phyloP scores from a whole-genome alignment of 495 filamentous ascomycete species.

The Astrothelium macrocarpum region DNA sequence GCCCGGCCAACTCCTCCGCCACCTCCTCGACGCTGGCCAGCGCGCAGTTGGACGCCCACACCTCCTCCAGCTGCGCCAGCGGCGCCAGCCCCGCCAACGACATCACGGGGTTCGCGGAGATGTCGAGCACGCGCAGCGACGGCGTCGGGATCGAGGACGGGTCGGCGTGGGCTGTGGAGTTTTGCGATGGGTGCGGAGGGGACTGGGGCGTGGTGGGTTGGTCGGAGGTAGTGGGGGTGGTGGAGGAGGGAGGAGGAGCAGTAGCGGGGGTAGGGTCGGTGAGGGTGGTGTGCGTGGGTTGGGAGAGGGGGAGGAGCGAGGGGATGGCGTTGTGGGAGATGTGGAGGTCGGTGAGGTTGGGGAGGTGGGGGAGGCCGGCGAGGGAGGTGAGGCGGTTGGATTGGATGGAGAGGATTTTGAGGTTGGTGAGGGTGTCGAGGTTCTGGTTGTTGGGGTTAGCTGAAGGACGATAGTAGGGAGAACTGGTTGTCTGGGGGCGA shows the following conservation, averaged over 20 bases:
- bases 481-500: background rate
- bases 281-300: conserved; percentile 57
- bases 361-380: conserved; percentile 58
- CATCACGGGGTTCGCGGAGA: conserved; percentile 79
- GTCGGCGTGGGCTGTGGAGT: background rate
- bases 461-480: conserved; percentile 5
- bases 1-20: conserved; percentile 66
- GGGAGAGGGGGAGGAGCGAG: conserved; percentile 62
- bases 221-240: too few species aligned
- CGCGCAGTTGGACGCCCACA: conserved; percentile 91
- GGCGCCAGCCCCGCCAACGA: conserved; percentile 62
- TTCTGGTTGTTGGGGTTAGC: too few species aligned
- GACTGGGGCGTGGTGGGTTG: too few species aligned
- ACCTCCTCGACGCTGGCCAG: conserved; percentile 72
- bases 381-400: conserved; percentile 87
- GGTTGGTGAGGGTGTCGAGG: conserved; percentile 60
- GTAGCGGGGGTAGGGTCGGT: conserved; percentile 78
- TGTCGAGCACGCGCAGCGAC: conserved; percentile 65
- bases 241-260: conserved; percentile 63
- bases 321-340: conserved; percentile 94
- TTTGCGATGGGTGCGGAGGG: too few species aligned
- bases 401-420: conserved; percentile 90
- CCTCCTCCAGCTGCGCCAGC: conserved; percentile 66
- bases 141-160: conserved; percentile 20
- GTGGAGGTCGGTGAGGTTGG: conserved; percentile 89